Conservation (phyloP, 2,329 filamentous ascomycete genomes). For the Exophiala alcalophila region DNA sequence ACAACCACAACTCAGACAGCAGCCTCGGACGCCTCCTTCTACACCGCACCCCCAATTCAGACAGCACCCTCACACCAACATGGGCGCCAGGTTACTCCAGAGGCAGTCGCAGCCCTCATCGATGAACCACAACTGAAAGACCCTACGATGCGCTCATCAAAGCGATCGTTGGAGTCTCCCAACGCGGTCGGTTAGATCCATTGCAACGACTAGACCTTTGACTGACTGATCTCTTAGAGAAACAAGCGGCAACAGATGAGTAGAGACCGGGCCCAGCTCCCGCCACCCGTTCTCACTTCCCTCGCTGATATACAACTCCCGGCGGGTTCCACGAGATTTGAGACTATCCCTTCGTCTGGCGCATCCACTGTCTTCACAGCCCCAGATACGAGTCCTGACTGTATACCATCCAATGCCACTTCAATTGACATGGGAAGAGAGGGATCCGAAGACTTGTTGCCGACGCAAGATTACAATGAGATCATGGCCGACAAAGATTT, state of each 20-base stretch:
- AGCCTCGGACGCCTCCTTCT: background rate
- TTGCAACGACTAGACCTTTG: background rate
- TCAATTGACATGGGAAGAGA: conserved; percentile 11
- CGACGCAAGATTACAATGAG: conserved; percentile 21
- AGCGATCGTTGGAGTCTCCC: conserved; percentile 13
- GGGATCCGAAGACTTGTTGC: conserved; percentile 19
- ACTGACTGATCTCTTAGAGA: conserved; percentile 11
- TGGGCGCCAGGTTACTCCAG: too few relatives aligned
- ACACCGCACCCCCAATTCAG: conserved; percentile 1
- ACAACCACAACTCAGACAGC: conserved; percentile 4
- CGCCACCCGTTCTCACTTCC: conserved; percentile 6
- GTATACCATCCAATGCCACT: conserved; percentile 9
- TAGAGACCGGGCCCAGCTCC: too few relatives aligned
- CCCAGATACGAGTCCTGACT: conserved; percentile 2
- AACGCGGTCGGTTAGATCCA: conserved; percentile 8
- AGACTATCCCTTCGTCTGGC: conserved; percentile 12
- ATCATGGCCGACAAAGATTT: conserved; percentile 19
- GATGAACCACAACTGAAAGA: conserved; percentile 19
- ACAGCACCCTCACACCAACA: background rate
- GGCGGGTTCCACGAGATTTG: conserved; percentile 15
- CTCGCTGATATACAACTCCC: too few relatives aligned
- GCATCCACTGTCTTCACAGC: conserved; percentile 17
- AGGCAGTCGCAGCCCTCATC: background rate
- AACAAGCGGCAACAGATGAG: conserved; percentile 16
- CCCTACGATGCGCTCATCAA: conserved; percentile 9